Evolutionary conservation across 129 eudicot species (phyloP), one percentile per base, ranked within the genome.

Genomic region (Flaveria sonorensis): DNA sequence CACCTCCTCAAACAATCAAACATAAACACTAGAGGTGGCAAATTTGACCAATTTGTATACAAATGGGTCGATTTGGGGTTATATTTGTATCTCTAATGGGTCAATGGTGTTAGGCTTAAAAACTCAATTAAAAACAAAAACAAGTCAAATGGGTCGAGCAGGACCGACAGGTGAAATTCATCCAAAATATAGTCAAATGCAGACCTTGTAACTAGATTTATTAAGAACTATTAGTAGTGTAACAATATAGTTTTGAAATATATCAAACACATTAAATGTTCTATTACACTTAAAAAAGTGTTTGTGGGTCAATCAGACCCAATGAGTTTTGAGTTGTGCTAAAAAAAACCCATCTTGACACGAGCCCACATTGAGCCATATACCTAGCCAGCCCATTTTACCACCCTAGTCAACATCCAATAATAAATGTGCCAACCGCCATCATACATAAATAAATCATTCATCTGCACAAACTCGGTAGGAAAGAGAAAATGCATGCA

Each of bases 101-200:
- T 50, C 8, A 70, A 13, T 16, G 32, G 43, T 23, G 19, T 46
- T 46, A 23, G 39, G 73, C 73, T 69, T 18, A 11, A 42, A 68
- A 32, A 68, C 45, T 20, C 45, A 40, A 19, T 18, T 42, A 12
- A 46, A 21, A 43, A 68, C 40, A 8, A 19, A 68, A 42, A 42
- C 28, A 10, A 23, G 72, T 40, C 40, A 60, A 24, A 21, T 4
- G 64, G 2, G 6, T 24, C 66, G 0, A 59, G 36, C n/a, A 24
- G 39, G 36, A 59, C 16, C 24, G 5, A 59, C 66, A 12, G 0
- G 39, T 28, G 13, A 39, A 40, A 40, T 15, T 68, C 72, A 68
- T 43, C 72, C 16, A 42, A 68, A 68, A 68, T 68, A 19, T 20
- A 68, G 21, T 68, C 55, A 68, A 59, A 11, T 19, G 56, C 52